Evolutionary conservation across 345 rosid genomes (phyloP).

Genomic region (Brassica carinata): DNA sequence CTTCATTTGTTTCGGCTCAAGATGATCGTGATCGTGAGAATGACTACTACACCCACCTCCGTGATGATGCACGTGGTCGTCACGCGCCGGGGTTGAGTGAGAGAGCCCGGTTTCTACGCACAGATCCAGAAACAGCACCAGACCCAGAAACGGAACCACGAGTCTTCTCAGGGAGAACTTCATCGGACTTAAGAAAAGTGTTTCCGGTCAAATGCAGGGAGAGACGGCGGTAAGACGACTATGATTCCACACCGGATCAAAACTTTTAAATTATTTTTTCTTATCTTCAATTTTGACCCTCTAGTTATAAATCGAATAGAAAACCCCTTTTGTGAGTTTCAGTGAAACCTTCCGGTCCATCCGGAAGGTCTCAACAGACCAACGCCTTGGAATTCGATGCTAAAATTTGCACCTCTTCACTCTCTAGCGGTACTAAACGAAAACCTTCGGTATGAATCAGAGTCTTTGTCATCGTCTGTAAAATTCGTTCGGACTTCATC

Average conservation of each 20-base stretch:
- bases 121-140: slow-evolving; percentile 52
- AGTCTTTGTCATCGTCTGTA: neutral
- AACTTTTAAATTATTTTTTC: neutral
- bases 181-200: slow-evolving; percentile 30
- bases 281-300: slow-evolving; percentile 2
- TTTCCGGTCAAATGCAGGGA: neutral
- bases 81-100: slow-evolving; percentile 54
- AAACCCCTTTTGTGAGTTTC: neutral
- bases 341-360: neutral
- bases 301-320: neutral
- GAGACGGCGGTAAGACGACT: neutral
- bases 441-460: neutral
- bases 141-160: slow-evolving; percentile 31
- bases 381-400: no score
- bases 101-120: slow-evolving; percentile 48
- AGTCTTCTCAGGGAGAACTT: slow-evolving; percentile 10
- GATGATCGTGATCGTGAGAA: slow-evolving; percentile 41
- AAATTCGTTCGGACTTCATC: neutral
- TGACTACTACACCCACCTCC: slow-evolving; percentile 50
- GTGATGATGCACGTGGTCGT: slow-evolving; percentile 46
- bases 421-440: neutral
- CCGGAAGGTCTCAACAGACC: neutral
- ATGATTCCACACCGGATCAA: no score
- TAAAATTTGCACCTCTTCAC: no score
- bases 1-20: slow-evolving; percentile 35